These are phyloP conservation scores for Aspergillus viridinutans DNA, from an alignment of 2,329 filamentous ascomycete genomes.

Conservation along the genomic window DNA sequence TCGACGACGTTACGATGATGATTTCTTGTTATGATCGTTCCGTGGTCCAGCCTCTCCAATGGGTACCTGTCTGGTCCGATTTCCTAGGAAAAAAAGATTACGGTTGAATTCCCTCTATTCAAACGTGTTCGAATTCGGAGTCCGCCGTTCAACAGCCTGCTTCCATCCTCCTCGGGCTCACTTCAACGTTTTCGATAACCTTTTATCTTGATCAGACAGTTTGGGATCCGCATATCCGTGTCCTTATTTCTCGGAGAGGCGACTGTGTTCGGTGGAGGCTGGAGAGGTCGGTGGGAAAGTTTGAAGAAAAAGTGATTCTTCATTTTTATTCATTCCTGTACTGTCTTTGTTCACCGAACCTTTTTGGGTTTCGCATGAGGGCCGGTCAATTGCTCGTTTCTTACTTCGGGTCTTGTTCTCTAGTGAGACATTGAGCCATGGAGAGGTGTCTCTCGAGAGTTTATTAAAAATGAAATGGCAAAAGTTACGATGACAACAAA, in stretches of 20 bases:
- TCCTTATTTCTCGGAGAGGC: conserved; percentile 21
- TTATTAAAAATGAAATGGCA: conserved; percentile 26
- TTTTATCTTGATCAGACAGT: conserved; percentile 18
- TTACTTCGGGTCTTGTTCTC: conserved; percentile 14
- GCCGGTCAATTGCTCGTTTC: conserved; percentile 35
- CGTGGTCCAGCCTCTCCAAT: conserved; percentile 23
- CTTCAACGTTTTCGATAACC: conserved; percentile 25
- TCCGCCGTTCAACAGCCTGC: conserved; percentile 25
- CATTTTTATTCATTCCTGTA: conserved; percentile 10
- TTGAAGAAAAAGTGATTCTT: conserved; percentile 3
- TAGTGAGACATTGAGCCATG: conserved; percentile 24
- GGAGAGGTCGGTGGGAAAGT: conserved; percentile 21
- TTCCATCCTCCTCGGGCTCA: conserved; percentile 25
- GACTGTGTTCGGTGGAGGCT: conserved; percentile 35
- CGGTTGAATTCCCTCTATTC: not conserved
- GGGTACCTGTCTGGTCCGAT: conserved; percentile 18
- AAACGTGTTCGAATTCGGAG: conserved; percentile 22
- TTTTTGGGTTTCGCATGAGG: conserved; percentile 21
- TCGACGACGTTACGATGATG: conserved; percentile 30
- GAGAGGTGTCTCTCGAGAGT: conserved; percentile 34
- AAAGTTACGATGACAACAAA: conserved; percentile 21
- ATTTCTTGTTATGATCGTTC: conserved; percentile 26
- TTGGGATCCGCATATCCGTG: conserved; percentile 7
- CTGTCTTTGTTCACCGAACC: conserved; percentile 12
- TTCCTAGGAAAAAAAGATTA: not conserved